Conservation (phyloP, 345 rosid species). For the Eucalyptus virginea region DNA sequence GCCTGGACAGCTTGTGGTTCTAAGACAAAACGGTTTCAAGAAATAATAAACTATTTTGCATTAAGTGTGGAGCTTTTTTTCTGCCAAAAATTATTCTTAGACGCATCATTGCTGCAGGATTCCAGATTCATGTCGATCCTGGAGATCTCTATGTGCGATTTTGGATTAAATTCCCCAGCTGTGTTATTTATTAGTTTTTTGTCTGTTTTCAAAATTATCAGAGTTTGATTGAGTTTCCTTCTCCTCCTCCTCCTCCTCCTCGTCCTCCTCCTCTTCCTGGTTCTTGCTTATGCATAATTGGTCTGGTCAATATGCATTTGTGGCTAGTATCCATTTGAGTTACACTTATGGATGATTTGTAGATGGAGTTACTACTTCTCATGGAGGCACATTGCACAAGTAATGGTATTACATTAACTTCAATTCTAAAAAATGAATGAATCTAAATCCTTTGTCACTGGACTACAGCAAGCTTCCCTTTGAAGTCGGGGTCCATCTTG, state of each 20-base stretch:
- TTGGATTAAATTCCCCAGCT: conserved; percentile 63
- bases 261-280: not conserved
- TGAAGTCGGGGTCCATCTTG: not conserved
- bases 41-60: not conserved
- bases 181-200: conserved; percentile 3
- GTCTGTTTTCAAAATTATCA: not conserved
- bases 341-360: not conserved
- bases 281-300: not conserved
- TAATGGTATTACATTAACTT: not conserved
- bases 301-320: not conserved
- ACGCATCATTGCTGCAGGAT: conserved; percentile 32
- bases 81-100: conserved; percentile 4
- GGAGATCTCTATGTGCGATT: conserved; percentile 84
- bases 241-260: not conserved
- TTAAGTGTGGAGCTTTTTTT: not conserved
- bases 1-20: conserved; percentile 59
- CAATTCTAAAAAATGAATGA: not conserved
- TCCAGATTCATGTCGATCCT: conserved; percentile 49
- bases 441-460: not conserved
- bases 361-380: not conserved
- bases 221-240: not conserved
- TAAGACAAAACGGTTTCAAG: conserved; percentile 55
- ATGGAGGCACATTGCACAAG: not conserved
- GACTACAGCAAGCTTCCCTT: not conserved
- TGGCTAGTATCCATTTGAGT: not conserved